Conservation (phyloP, 768 basidiomycete genomes). For the Mycena metata region DNA sequence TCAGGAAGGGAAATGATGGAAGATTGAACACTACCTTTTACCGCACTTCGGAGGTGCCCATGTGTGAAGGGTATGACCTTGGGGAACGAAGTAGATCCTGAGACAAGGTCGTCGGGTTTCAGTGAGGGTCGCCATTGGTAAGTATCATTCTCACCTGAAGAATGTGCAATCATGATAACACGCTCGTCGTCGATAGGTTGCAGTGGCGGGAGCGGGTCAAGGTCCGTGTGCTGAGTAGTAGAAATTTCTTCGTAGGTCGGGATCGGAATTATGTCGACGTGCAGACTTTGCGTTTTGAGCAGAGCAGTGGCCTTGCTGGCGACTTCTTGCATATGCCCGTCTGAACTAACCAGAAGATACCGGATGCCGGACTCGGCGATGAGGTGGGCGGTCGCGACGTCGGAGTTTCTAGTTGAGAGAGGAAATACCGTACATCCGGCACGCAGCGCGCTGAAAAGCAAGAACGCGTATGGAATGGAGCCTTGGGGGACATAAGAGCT, state of each 20-base stretch:
- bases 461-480: slow-evolving; percentile 20
- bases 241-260: slow-evolving; percentile 13
- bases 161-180: slow-evolving; percentile 8
- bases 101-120: not conserved
- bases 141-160: not conserved
- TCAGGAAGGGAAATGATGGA: too few relatives aligned
- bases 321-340: slow-evolving; percentile 17
- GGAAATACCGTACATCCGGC: slow-evolving; percentile 24
- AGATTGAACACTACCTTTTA: too few relatives aligned
- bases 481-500: not conserved
- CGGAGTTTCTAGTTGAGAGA: slow-evolving; percentile 24
- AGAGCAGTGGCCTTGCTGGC: slow-evolving; percentile 5
- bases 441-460: slow-evolving; percentile 16
- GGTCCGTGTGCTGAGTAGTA: not conserved
- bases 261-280: slow-evolving; percentile 14
- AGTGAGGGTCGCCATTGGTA: too few relatives aligned
- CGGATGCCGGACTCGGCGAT: slow-evolving; percentile 21
- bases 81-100: slow-evolving; percentile 19
- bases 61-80: slow-evolving; percentile 18
- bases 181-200: slow-evolving; percentile 1
- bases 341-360: slow-evolving; percentile 19
- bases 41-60: not conserved
- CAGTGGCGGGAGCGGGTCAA: not conserved
- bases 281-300: not conserved
- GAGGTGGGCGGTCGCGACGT: slow-evolving; percentile 15